Conservation (phyloP, 1,284 basidiomycete species). For the Irpex sp. region DNA sequence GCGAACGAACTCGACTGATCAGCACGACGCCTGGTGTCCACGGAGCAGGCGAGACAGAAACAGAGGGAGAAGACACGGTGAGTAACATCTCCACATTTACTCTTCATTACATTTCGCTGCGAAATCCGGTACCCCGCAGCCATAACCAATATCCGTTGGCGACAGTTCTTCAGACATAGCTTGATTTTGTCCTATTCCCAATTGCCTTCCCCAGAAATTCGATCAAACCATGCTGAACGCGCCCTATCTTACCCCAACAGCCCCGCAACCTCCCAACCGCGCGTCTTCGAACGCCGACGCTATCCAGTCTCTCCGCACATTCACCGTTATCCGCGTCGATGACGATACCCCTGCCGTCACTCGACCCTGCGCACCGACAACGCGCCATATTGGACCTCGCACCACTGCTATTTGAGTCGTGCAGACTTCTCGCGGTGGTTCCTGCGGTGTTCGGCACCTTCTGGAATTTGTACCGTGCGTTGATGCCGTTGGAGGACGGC, state of each 20-base stretch:
- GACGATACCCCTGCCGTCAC: slow-evolving; percentile 35
- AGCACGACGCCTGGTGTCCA: slow-evolving; percentile 56
- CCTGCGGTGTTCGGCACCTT: slow-evolving; percentile 66
- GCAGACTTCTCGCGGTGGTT: slow-evolving; percentile 66
- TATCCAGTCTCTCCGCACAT: slow-evolving; percentile 41
- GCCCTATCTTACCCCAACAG: slow-evolving; percentile 24
- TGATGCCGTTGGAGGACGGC: slow-evolving; percentile 35
- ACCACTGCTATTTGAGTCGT: slow-evolving; percentile 40
- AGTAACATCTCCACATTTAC: slow-evolving; percentile 25
- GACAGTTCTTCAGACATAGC: too few relatives aligned
- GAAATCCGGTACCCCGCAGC: neutral
- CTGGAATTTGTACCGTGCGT: slow-evolving; percentile 52
- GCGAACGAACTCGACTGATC: slow-evolving; percentile 35
- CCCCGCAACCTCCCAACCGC: slow-evolving; percentile 58
- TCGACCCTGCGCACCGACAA: slow-evolving; percentile 14
- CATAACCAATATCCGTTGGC: neutral
- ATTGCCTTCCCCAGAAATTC: too few relatives aligned
- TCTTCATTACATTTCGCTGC: neutral
- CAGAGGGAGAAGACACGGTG: slow-evolving; percentile 72
- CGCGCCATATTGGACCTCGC: slow-evolving; percentile 25
- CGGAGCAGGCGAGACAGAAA: slow-evolving; percentile 75
- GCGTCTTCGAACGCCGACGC: slow-evolving; percentile 43
- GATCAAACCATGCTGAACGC: neutral
- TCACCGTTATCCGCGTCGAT: slow-evolving; percentile 21
- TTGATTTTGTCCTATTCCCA: too few relatives aligned